phyloP scores from a whole-genome alignment of 140 eudicot genomes.

The Senecio squalidus region DNA sequence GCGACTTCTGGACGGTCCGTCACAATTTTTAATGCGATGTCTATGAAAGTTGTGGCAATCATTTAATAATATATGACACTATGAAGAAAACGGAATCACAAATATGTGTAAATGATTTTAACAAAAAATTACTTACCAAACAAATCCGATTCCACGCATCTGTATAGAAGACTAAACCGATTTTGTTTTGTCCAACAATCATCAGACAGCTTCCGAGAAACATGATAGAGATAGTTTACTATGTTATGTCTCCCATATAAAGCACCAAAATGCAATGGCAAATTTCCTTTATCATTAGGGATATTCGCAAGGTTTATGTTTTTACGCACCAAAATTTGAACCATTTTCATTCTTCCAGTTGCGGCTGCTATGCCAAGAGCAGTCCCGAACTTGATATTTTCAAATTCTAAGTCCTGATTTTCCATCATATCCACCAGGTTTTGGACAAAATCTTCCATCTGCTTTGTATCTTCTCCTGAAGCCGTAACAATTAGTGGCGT shows the following conservation, averaged over 20 bases:
- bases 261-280: slow-evolving; percentile 30
- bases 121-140: slow-evolving; percentile 2
- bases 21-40: neutral
- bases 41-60: neutral
- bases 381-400: slow-evolving; percentile 11
- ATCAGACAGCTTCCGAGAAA: neutral
- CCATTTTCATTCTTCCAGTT: slow-evolving; percentile 17
- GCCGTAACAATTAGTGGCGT: slow-evolving; percentile 42
- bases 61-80: neutral
- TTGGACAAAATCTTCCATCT: slow-evolving; percentile 15
- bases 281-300: neutral
- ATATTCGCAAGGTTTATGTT: slow-evolving; percentile 10
- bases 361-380: slow-evolving; percentile 39
- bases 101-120: neutral
- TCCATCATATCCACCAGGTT: slow-evolving; percentile 26
- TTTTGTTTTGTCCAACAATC: neutral
- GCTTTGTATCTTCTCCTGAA: slow-evolving; percentile 6
- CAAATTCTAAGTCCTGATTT: slow-evolving; percentile 11
- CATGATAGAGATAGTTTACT: slow-evolving; percentile 16
- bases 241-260: slow-evolving; percentile 9
- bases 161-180: neutral
- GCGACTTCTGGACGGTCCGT: neutral
- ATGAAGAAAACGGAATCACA: neutral
- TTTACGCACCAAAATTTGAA: slow-evolving; percentile 14
- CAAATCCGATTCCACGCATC: neutral